These are phyloP conservation scores for Vickermania ingenoplastis DNA, from an alignment of 208 protist genomes.

Conservation along the genomic window DNA sequence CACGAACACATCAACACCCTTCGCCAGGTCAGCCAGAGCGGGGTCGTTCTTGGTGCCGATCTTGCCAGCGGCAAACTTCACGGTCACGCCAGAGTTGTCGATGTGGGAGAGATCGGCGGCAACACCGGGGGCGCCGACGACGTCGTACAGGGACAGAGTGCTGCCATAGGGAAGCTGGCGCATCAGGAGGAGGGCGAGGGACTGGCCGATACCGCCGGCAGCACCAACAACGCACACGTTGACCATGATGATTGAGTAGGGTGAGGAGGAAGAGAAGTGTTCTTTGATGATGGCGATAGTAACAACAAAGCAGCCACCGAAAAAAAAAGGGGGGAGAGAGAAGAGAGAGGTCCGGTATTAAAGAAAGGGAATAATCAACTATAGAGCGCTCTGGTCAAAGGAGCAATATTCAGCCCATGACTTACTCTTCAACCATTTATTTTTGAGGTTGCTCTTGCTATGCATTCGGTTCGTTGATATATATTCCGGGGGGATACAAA, in stretches of 20 bases:
- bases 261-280: constrained; percentile 1
- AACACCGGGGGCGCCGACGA: constrained; percentile 84
- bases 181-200: constrained; percentile 81
- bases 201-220: constrained; percentile 83
- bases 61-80: constrained; percentile 71
- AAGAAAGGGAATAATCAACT: too few relatives aligned
- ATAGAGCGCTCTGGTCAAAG: too few relatives aligned
- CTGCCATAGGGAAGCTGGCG: constrained; percentile 59
- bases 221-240: constrained; percentile 85
- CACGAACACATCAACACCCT: constrained; percentile 88
- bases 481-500: too few relatives aligned
- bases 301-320: too few relatives aligned
- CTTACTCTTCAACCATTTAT: too few relatives aligned
- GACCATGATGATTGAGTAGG: constrained; percentile 40
- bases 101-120: constrained; percentile 93
- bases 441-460: too few relatives aligned
- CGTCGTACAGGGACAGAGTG: constrained; percentile 89
- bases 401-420: too few relatives aligned
- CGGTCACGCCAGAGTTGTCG: constrained; percentile 53
- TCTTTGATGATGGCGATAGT: too few relatives aligned
- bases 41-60: constrained; percentile 58
- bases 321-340: too few relatives aligned
- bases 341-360: too few relatives aligned
- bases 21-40: constrained; percentile 47
- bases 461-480: too few relatives aligned